Base-by-base conservation (phyloP, 768 basidiomycete genomes). In the Lentinus brumalis region DNA sequence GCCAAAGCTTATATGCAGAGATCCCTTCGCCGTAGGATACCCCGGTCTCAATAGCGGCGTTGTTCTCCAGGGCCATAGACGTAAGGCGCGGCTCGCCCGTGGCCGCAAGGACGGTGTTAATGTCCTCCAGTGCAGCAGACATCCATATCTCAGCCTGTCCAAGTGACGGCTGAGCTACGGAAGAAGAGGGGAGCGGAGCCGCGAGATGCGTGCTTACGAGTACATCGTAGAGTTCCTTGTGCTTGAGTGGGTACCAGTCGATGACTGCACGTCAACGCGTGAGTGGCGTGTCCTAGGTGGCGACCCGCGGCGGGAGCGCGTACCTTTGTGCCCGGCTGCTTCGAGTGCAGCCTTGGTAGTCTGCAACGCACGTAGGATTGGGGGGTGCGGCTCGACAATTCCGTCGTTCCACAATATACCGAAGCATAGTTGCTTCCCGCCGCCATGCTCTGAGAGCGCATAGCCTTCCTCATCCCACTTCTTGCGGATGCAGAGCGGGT, bases 321-420 rank as follows among this genome's bases (percentile, higher is more conserved):
- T 51, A 88, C 90, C 86, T 73, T 80, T 76, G 71, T 92, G 88
- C 5, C 91, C 89, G 14, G 82, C 86, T 6, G 76, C 77, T 4
- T 79, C 56, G 29, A 94, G 72, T 0, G 89, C 87, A 5, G 75
- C 69, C 70, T 85, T 85, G 1, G 80, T 77, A 44, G 75, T 74
- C 66, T 85, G 77, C 45, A 94, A 69, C 0, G 83, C 90, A 40
- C 92, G 76, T 7, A 67, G 69, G 18, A 91, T 73, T 0, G 92
- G 90, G 1, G 90, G 88, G 64, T 86, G 81, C 0, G 91, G 89
- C 29, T 74, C 67, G 12, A 83, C 71, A n/a, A 79, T 53, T 1
- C 82, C 85, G 64, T 92, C 85, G 63, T 91, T 79, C 85, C 86
- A 87, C 73, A 89, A 75, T 55, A 92, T 79, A 9, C 75, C 81